A percentile compares a stretch with the other conserved stretches of the same genome.
phyloP scores from a whole-genome alignment of 2,329 filamentous ascomycete species.

The Calonectria leucothoes region DNA sequence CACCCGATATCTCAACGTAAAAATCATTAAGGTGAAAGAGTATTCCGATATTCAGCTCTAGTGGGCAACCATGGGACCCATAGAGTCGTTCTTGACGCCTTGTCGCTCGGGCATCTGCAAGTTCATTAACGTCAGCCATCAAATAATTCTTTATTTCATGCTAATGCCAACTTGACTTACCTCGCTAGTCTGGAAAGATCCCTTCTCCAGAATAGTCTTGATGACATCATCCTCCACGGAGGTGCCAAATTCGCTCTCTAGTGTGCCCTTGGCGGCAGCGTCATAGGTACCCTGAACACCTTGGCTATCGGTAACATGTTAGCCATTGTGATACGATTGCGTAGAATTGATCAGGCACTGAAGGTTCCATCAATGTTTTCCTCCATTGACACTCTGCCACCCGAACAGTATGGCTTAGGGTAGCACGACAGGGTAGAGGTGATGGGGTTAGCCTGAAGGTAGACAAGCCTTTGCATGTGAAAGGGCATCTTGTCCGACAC shows the following conservation, averaged over 20 bases:
- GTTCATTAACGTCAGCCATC: conserved; percentile 2
- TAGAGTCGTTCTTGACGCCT: conserved; percentile 65
- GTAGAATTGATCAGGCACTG: neutral
- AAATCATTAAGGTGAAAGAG: conserved; percentile 3
- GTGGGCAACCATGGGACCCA: conserved; percentile 56
- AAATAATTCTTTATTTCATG: neutral
- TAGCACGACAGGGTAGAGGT: neutral
- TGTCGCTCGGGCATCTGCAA: conserved; percentile 63
- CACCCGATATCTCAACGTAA: conserved; percentile 2
- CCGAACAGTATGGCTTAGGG: neutral
- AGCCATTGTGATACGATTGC: conserved; percentile 11
- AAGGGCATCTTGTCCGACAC: neutral
- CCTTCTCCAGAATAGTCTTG: conserved; percentile 82
- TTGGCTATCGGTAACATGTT: conserved; percentile 67
- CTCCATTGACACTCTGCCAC: neutral
- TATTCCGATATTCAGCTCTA: conserved; percentile 43
- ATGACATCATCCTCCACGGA: conserved; percentile 83
- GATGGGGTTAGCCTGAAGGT: neutral
- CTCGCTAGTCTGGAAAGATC: conserved; percentile 72
- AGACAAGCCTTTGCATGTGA: neutral
- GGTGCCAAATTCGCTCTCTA: conserved; percentile 92
- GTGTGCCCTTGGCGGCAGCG: conserved; percentile 75
- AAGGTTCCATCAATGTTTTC: neutral
- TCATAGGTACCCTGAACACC: conserved; percentile 86
- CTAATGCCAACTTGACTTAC: conserved; percentile 48